A percentile compares a stretch with the other conserved stretches of the same genome.
Conservation (phyloP, 345 rosid species). For the Salix purpurea region DNA sequence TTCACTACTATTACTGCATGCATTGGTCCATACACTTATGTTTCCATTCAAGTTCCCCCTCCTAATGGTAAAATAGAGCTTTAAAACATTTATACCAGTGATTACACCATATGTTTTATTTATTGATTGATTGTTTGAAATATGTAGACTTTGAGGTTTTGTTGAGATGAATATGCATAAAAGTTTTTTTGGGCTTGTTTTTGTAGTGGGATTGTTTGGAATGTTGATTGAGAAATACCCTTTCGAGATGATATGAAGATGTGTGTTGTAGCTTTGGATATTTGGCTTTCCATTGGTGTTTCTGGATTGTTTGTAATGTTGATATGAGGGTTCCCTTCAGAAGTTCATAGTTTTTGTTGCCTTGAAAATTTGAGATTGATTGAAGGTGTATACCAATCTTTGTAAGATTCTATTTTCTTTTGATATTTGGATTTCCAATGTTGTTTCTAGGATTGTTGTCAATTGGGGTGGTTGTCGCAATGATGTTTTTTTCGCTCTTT, state of each 20-base stretch:
- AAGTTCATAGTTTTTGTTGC: not conserved
- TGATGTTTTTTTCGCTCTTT: too few relatives aligned
- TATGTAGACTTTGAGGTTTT: not conserved
- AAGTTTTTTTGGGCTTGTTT: slow-evolving; percentile 4
- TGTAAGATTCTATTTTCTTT: not conserved
- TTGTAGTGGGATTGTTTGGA: slow-evolving; percentile 8
- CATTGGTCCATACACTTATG: slow-evolving; percentile 70
- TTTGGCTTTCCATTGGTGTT: slow-evolving; percentile 5
- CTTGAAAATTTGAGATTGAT: not conserved
- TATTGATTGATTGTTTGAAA: not conserved
- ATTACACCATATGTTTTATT: not conserved
- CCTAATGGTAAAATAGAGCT: slow-evolving; percentile 38
- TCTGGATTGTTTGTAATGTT: not conserved
- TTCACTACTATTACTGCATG: slow-evolving; percentile 86
- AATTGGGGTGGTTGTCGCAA: too few relatives aligned
- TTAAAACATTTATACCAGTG: not conserved
- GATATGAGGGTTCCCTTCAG: not conserved
- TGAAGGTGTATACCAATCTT: not conserved
- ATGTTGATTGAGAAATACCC: slow-evolving; percentile 18
- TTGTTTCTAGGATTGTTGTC: too few relatives aligned
- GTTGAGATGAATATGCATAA: not conserved
- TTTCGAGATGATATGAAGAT: slow-evolving; percentile 6
- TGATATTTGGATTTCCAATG: too few relatives aligned
- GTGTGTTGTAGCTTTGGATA: not conserved
- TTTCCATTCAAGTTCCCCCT: slow-evolving; percentile 52